Evolutionary conservation across 148 eudicot species (phyloP), one percentile per base, ranked within the genome.

Genomic region (Nyssa sinensis): DNA sequence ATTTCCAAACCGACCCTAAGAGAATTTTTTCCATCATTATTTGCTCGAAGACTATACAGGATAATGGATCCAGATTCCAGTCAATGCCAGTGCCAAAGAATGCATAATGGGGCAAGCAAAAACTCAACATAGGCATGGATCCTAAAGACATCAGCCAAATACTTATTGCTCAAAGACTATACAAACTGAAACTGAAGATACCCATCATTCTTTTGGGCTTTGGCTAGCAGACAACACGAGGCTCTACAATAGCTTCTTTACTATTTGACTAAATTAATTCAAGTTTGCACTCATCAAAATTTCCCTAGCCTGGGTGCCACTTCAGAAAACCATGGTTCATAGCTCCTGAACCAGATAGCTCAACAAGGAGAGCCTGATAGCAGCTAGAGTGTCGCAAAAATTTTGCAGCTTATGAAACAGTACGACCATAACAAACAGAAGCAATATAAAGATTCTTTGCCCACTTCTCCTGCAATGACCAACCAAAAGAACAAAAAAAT

Each of bases 391-490:
- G n/a, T n/a, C n/a, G n/a, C n/a, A n/a, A n/a, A n/a, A n/a, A n/a
- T n/a, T n/a, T n/a, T n/a, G n/a, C n/a, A 39, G 51, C 62, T 77
- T 74, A 87, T 11, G 91, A 90, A 32, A 88, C 88, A 58, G 94
- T 90, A 68, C 94, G 86, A 35, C 94, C 94, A 57, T 82, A 90
- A 51, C 92, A 88, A 74, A 90, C 73, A 13, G 89, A 86, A 28
- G 92, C 86, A 61, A 90, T 75, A 69, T 88, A 90, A 74, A 90
- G 83, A 80, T 88, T 90, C 64, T 86, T 90, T 1, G 82, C 84
- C 94, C 95, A 90, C 61, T 88, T 88, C 21, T 90, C 92, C 89
- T 90, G 90, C 68, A 84, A 66, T 57, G 34, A 60, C 64, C 13
- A 69, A 25, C 37, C 71, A 68, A 55, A 62, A 71, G 3, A 53